Percentiles rank a stretch among this genome's conserved stretches.
These are phyloP conservation scores for Chamaecyparis obtusa DNA, from an alignment of 75 land plant genomes.

Conservation along the genomic window DNA sequence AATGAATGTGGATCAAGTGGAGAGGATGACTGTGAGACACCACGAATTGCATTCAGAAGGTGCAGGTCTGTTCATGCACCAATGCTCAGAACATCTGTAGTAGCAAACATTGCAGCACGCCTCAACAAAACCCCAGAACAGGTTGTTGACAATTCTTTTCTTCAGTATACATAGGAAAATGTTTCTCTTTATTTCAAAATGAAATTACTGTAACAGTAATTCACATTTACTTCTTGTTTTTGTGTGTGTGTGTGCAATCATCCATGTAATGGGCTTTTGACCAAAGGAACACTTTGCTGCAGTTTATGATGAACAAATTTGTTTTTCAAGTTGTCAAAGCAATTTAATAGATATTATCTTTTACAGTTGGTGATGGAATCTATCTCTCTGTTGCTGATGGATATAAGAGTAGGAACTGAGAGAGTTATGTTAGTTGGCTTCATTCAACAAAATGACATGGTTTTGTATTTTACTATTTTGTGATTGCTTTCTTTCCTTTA, in stretches of 20 bases:
- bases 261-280: background rate
- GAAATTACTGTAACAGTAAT: background rate
- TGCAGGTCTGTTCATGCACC: conserved; percentile 73
- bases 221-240: background rate
- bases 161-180: background rate
- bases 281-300: background rate
- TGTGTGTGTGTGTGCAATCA: background rate
- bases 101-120: conserved; percentile 55
- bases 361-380: background rate
- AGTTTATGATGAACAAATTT: conserved; percentile 1
- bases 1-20: conserved; percentile 47
- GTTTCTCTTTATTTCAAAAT: background rate
- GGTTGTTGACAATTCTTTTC: conserved; percentile 26
- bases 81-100: conserved; percentile 55
- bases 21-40: conserved; percentile 63
- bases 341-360: background rate
- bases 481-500: background rate
- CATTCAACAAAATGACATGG: background rate
- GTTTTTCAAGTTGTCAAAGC: background rate
- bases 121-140: conserved; percentile 73
- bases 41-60: conserved; percentile 56
- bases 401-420: background rate
- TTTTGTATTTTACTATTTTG: too few relatives aligned
- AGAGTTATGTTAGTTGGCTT: background rate
- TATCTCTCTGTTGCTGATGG: background rate